Evolutionary conservation across 2,329 filamentous ascomycete genomes (phyloP).

Genomic region (Alternaria sp.): DNA sequence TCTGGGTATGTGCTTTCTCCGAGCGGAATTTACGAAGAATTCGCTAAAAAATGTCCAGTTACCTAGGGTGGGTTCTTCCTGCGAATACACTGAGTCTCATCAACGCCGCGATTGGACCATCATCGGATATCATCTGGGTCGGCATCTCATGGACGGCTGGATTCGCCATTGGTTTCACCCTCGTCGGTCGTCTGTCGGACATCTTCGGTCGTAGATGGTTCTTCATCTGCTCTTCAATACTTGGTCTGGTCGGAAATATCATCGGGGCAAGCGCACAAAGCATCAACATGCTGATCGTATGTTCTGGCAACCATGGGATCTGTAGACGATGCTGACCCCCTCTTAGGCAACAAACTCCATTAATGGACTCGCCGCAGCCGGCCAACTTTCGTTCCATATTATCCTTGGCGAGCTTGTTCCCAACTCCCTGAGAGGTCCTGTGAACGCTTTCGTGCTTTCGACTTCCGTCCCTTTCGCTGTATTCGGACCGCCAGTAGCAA

Average conservation of each 20-base stretch:
- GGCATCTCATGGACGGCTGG: constrained; percentile 47
- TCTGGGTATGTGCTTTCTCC: constrained; percentile 19
- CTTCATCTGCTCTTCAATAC: constrained; percentile 47
- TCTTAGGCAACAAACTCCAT: constrained; percentile 40
- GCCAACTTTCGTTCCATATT: constrained; percentile 52
- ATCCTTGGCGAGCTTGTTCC: constrained; percentile 52
- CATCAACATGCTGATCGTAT: constrained; percentile 43
- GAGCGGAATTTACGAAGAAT: not conserved
- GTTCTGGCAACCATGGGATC: not conserved
- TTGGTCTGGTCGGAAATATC: constrained; percentile 48
- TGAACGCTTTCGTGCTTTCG: constrained; percentile 48
- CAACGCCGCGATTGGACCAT: constrained; percentile 51
- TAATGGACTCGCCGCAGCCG: constrained; percentile 51
- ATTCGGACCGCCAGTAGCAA: constrained; percentile 43
- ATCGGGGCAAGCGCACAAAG: constrained; percentile 49
- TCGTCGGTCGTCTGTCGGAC: constrained; percentile 51
- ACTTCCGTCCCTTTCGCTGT: constrained; percentile 44
- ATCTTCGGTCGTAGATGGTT: constrained; percentile 51
- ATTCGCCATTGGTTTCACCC: constrained; percentile 49
- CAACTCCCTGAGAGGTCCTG: constrained; percentile 40
- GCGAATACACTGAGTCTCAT: constrained; percentile 44
- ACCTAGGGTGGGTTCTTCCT: constrained; percentile 44
- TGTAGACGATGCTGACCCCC: constrained; percentile 5
- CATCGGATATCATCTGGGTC: constrained; percentile 51
- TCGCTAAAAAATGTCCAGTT: constrained; percentile 13